phyloP scores from a whole-genome alignment of 306 rosid genomes.

The Trifolium repens region DNA sequence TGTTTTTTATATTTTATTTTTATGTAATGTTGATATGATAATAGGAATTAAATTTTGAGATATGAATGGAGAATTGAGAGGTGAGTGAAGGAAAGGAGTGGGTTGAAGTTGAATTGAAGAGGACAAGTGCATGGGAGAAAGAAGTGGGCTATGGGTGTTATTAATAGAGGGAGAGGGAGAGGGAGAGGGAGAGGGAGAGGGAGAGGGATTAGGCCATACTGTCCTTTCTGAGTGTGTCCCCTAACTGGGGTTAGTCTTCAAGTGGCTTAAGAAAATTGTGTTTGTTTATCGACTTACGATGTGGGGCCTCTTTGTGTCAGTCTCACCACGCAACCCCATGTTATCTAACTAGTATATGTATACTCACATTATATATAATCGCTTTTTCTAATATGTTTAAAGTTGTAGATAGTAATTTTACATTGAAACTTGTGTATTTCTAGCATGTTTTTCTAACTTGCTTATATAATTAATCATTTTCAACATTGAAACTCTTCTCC shows the following conservation, averaged over 20 bases:
- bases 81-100: slow-evolving; percentile 23
- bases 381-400: no score
- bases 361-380: no score
- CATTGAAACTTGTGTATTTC: no score
- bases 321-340: slow-evolving; percentile 81
- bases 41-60: not conserved
- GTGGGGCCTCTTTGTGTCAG: slow-evolving; percentile 81
- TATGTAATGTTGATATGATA: not conserved
- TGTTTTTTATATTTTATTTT: not conserved
- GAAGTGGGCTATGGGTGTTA: slow-evolving; percentile 64
- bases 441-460: no score
- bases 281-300: slow-evolving; percentile 54
- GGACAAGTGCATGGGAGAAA: slow-evolving; percentile 76
- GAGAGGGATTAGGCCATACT: slow-evolving; percentile 66
- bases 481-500: no score
- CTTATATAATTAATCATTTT: not conserved
- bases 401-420: no score
- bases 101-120: slow-evolving; percentile 43
- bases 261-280: slow-evolving; percentile 65
- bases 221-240: slow-evolving; percentile 55
- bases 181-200: slow-evolving; percentile 8
- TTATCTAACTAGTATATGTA: not conserved
- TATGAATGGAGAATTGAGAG: not conserved
- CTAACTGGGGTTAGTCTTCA: slow-evolving; percentile 62
- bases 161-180: slow-evolving; percentile 49